Evolutionary conservation across 2,329 filamentous ascomycete species (phyloP).

Genomic region (Fusarium sp.): DNA sequence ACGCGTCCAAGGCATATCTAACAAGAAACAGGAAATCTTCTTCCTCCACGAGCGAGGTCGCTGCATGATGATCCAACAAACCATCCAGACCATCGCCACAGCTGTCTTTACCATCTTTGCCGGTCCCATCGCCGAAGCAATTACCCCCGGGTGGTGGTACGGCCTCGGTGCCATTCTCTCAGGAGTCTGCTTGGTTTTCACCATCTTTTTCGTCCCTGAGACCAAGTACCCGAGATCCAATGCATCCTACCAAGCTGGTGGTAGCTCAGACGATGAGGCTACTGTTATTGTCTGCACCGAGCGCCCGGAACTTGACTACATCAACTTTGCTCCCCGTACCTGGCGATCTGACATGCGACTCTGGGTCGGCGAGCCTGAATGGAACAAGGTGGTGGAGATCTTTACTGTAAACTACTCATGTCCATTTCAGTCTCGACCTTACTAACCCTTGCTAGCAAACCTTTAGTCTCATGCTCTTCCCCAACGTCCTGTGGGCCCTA

Average conservation of each 20-base stretch:
- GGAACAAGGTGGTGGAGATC: slow-evolving; percentile 26
- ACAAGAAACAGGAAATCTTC: slow-evolving; percentile 30
- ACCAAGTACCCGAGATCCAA: slow-evolving; percentile 18
- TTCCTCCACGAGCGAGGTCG: slow-evolving; percentile 37
- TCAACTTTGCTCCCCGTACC: slow-evolving; percentile 36
- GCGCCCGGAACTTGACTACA: slow-evolving; percentile 32
- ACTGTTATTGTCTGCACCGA: slow-evolving; percentile 22
- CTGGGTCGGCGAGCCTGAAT: slow-evolving; percentile 36
- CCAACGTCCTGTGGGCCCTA: slow-evolving; percentile 39
- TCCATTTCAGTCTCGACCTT: not conserved
- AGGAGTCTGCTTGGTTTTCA: not conserved
- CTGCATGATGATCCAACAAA: slow-evolving; percentile 39
- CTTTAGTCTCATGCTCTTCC: slow-evolving; percentile 36
- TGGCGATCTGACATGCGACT: slow-evolving; percentile 37
- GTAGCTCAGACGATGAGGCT: slow-evolving; percentile 12
- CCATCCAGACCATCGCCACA: slow-evolving; percentile 34
- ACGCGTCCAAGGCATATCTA: not conserved
- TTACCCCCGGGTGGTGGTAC: slow-evolving; percentile 20
- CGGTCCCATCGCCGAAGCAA: slow-evolving; percentile 11
- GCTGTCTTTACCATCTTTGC: slow-evolving; percentile 22
- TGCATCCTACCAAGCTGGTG: slow-evolving; percentile 3
- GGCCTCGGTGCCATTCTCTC: slow-evolving; percentile 17
- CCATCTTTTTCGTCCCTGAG: slow-evolving; percentile 21
- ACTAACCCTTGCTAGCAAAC: slow-evolving; percentile 29
- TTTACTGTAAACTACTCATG: slow-evolving; percentile 7